These are phyloP conservation scores for Colletotrichum liaoningense DNA, from an alignment of 2,329 filamentous ascomycete genomes.

Conservation along the genomic window DNA sequence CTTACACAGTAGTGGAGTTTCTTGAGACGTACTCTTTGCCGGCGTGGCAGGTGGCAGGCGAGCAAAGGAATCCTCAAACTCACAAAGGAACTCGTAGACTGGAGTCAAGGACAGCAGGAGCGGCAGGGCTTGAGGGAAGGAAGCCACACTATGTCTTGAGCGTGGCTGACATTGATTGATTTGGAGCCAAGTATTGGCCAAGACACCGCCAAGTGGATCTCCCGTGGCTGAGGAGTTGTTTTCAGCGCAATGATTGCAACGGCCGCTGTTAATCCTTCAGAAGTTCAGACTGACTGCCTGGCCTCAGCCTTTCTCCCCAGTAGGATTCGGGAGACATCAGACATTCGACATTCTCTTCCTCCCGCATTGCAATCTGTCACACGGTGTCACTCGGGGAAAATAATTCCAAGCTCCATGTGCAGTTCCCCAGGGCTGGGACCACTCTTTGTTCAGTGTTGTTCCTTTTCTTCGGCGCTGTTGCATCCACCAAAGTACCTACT, in stretches of 20 bases:
- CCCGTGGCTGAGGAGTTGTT: conserved; percentile 2
- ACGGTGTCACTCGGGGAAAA: neutral
- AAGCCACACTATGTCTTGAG: neutral
- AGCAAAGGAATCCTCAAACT: neutral
- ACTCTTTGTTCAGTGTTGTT: neutral
- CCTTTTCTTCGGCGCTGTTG: neutral
- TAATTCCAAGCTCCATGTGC: neutral
- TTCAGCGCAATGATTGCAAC: neutral
- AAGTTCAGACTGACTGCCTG: neutral
- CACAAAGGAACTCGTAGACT: neutral
- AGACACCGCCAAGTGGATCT: neutral
- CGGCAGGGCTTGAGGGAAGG: neutral
- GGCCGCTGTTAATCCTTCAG: neutral
- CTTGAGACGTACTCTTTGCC: neutral
- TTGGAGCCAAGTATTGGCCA: conserved; percentile 7
- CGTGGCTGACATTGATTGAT: conserved; percentile 7
- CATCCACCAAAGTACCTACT: neutral
- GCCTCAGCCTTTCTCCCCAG: neutral
- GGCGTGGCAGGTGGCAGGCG: neutral
- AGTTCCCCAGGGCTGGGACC: neutral
- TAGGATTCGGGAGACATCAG: neutral
- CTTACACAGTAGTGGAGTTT: neutral
- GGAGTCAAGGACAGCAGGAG: neutral
- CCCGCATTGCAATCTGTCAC: neutral
- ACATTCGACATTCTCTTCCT: neutral